Evolutionary conservation across 2,329 filamentous ascomycete species (phyloP), one percentile per base, ranked within the genome.

Genomic region (Calcarisporium arbuscula): DNA sequence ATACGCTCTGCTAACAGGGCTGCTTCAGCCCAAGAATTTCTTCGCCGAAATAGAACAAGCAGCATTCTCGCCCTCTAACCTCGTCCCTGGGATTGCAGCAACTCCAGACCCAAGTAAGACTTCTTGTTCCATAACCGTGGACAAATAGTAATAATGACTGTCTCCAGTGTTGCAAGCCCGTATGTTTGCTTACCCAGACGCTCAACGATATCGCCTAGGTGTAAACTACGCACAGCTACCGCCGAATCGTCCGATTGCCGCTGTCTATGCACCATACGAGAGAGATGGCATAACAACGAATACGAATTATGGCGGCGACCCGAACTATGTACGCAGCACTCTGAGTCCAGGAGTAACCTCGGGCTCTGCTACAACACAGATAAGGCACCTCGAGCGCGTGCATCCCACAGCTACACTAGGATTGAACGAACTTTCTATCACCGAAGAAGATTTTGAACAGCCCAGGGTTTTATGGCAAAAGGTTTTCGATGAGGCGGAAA

Each of bases 391-490:
- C 75, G 77, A 47, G 72, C 70, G 34, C 62, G 62, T 6, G 71
- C 76, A 49, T 35, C 36, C n/a, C 70, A 70, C 16, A 74, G 72
- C 57, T 79, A 77, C 49, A 61, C 63, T 14, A 38, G 30, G n/a
- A n/a, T n/a, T n/a, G n/a, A n/a, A n/a, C n/a, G n/a, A n/a, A n/a
- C n/a, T n/a, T 17, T 14, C 29, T 16, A 28, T 38, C 18, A 22
- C 17, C 3, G 25, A 25, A 9, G 35, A 34, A 15, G 35, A 38
- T 17, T 38, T 26, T n/a, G 35, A 38, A 16, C 35, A 38, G 26
- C 30, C 35, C 6, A 38, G 19, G 14, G 35, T 31, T 5, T 21
- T 38, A 20, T 38, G 35, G 35, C n/a, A n/a, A n/a, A n/a, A n/a
- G n/a, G n/a, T n/a, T n/a, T n/a, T n/a, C n/a, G n/a, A n/a, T n/a